Base-by-base conservation (phyloP, 257 asterid genomes). In the Linaria vulgaris region DNA sequence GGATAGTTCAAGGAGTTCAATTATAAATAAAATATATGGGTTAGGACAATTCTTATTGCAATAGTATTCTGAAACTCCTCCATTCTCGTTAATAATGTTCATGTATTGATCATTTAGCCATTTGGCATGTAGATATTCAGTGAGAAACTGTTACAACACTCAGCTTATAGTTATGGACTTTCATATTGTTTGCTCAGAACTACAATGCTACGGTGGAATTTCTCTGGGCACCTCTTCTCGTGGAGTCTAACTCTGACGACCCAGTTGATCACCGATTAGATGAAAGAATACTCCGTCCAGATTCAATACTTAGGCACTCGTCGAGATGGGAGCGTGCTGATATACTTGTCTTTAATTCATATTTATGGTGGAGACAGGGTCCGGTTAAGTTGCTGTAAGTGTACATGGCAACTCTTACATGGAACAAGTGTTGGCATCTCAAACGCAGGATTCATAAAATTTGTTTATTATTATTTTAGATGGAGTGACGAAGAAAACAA, bases 361-460 rank as follows among this genome's bases (percentile, higher is more conserved):
- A 82, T 60, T 57, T 94, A 56, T 94, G 99, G 99, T 94, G 99
- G 99, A 87, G 94, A 75, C 95, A 87, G 64, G 95, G 91, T 47
- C 74, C 96, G 0, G 95, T 87, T 61, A 90, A 85, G 84, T 75
- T 87, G 16, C 59, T 75, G 99, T 94, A 68, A 82, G 97, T 74
- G 41, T 63, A 43, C n/a, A 47, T 3, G 38, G 14, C 24, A 19
- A 19, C 34, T 37, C 22, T 17, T 56, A 27, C 44, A 34, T 9
- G 15, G 39, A 57, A 22, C 39, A 24, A 57, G 20, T 19, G 49
- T 34, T 63, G 9, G 51, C 39, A 34, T n/a, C 30, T 30, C 51
- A 44, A 19, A 44, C 19, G 19, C 34, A 43, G 37, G 39, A 46
- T 45, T 31, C 46, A 1, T 11, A 16, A 66, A 19, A 20, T 19